Percentiles rank a stretch among this genome's conserved stretches.
Evolutionary conservation across 2,329 filamentous ascomycete species (phyloP).

Genomic region (Fusarium bulbicola): DNA sequence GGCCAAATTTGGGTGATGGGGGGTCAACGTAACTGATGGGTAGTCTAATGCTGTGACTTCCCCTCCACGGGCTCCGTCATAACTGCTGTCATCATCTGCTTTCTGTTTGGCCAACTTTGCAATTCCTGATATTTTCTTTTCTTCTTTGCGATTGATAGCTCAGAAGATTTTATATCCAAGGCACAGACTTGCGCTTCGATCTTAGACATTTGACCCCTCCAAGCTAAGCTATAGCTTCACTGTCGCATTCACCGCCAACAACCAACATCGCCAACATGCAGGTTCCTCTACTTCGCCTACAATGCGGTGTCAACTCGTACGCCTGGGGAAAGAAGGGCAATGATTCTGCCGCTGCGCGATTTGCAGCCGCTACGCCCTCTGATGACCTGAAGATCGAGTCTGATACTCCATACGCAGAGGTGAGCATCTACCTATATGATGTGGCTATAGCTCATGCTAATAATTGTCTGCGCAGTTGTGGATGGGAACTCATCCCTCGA

Average conservation of each 20-base stretch:
- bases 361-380: constrained; percentile 83
- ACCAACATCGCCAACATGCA: constrained; percentile 60
- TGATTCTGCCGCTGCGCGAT: constrained; percentile 87
- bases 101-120: constrained; percentile 5
- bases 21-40: not conserved
- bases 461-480: constrained; percentile 71
- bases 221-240: not conserved
- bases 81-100: constrained; percentile 16
- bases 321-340: constrained; percentile 97
- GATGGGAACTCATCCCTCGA: constrained; percentile 98
- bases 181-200: too few relatives aligned
- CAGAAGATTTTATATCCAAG: not conserved
- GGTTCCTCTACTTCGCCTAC: constrained; percentile 84
- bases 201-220: not conserved
- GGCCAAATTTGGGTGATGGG: not conserved
- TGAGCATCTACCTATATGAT: constrained; percentile 46
- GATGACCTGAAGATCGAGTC: constrained; percentile 79
- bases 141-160: not conserved
- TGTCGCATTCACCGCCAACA: constrained; percentile 8
- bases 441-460: not conserved
- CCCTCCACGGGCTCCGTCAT: constrained; percentile 19
- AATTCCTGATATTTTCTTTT: not conserved
- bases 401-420: constrained; percentile 95
- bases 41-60: constrained; percentile 1
- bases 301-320: constrained; percentile 96